A percentile compares a stretch with the other conserved stretches of the same genome.
Conservation (phyloP, 225 moss, liverwort and hornwort genomes). For the Bryoerythrophyllum caledonicum region DNA sequence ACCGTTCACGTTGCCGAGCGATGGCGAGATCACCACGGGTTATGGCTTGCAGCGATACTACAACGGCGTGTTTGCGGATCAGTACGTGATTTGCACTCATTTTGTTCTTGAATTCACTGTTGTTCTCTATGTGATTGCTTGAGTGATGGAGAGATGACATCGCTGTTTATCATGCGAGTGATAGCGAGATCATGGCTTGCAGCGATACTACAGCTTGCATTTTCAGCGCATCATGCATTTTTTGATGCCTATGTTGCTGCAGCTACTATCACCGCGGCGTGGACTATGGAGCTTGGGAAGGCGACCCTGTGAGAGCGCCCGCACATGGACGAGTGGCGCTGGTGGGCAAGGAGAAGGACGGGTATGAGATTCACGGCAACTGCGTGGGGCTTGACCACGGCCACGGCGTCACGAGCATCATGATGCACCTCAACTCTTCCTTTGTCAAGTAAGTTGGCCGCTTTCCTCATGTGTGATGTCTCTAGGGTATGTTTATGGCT, state of each 20-base stretch:
- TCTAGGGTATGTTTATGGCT: not conserved
- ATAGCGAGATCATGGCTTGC: too few species aligned
- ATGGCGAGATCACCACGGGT: constrained; percentile 61
- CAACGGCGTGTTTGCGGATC: constrained; percentile 67
- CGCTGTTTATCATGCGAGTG: too few species aligned
- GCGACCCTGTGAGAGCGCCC: constrained; percentile 70
- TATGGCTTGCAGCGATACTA: constrained; percentile 76
- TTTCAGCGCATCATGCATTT: too few species aligned
- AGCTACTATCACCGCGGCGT: constrained; percentile 76
- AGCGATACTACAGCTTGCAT: constrained; percentile 59
- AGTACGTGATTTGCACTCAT: constrained; percentile 25
- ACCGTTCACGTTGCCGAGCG: constrained; percentile 57
- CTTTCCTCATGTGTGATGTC: not conserved
- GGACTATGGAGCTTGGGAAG: constrained; percentile 70
- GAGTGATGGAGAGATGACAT: too few species aligned
- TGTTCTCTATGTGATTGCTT: too few species aligned
- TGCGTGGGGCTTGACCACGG: constrained; percentile 80
- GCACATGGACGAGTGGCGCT: constrained; percentile 56
- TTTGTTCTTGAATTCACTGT: too few species aligned
- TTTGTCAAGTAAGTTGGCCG: constrained; percentile 46
- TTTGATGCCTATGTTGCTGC: constrained; percentile 15
- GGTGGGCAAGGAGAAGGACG: constrained; percentile 71
- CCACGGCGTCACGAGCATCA: constrained; percentile 69
- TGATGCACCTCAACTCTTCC: constrained; percentile 70
- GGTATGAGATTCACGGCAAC: constrained; percentile 74